Conservation (phyloP, 768 basidiomycete genomes). For the Neoboletus brunneissimus region DNA sequence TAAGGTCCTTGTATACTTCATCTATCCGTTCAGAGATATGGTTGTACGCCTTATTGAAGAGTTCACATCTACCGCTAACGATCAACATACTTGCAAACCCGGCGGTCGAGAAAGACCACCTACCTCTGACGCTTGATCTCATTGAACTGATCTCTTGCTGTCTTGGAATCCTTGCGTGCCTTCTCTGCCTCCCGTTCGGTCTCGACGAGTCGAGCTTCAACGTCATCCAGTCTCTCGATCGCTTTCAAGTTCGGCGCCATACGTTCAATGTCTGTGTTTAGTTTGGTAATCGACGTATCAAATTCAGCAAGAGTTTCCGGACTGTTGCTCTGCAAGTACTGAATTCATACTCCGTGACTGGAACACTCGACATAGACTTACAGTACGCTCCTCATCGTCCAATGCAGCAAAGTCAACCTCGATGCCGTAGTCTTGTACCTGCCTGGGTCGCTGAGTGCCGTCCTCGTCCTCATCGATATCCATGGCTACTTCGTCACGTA, state of each 20-base stretch:
- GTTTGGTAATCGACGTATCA: slow-evolving; percentile 67
- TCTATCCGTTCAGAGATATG: slow-evolving; percentile 96
- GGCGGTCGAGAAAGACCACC: slow-evolving; percentile 12
- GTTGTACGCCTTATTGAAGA: slow-evolving; percentile 94
- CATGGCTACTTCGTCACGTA: slow-evolving; percentile 86
- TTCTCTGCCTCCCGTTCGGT: slow-evolving; percentile 93
- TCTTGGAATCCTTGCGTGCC: slow-evolving; percentile 84
- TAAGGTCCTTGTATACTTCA: slow-evolving; percentile 95
- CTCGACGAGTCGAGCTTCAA: slow-evolving; percentile 78
- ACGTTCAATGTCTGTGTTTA: slow-evolving; percentile 78
- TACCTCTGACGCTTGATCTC: slow-evolving; percentile 82
- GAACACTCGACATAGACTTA: slow-evolving; percentile 28
- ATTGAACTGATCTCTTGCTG: slow-evolving; percentile 88
- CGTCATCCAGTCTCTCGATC: slow-evolving; percentile 84
- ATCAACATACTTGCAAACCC: background rate
- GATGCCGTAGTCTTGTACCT: slow-evolving; percentile 80
- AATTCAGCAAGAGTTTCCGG: slow-evolving; percentile 65
- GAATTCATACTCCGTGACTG: background rate
- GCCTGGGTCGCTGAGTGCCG: slow-evolving; percentile 67
- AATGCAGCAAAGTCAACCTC: slow-evolving; percentile 81
- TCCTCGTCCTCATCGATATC: slow-evolving; percentile 89
- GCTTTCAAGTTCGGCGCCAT: slow-evolving; percentile 99
- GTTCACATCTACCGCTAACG: slow-evolving; percentile 50
- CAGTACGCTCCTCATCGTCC: slow-evolving; percentile 71
- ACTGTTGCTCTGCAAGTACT: slow-evolving; percentile 49